phyloP scores from a whole-genome alignment of 2,329 filamentous ascomycete species.

The Aureobasidium vineae region DNA sequence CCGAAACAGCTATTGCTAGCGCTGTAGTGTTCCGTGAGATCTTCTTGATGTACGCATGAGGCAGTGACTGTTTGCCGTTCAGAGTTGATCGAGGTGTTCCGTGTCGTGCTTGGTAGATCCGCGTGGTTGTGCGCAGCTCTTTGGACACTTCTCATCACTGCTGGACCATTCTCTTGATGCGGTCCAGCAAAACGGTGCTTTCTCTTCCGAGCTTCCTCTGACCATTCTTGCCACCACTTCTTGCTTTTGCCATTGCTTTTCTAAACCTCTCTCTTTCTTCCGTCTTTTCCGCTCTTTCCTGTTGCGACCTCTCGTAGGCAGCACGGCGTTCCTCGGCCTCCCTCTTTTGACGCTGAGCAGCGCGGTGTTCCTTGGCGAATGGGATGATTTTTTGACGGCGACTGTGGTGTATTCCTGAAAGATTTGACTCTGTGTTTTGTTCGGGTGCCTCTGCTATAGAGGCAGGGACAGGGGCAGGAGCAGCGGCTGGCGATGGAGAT shows the following conservation, averaged over 20 bases:
- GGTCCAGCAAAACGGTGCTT: conserved; percentile 72
- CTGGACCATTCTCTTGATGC: conserved; percentile 68
- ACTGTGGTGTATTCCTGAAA: conserved; percentile 32
- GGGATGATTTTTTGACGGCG: conserved; percentile 46
- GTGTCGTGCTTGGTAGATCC: background rate
- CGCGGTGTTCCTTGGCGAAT: conserved; percentile 45
- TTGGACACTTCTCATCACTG: background rate
- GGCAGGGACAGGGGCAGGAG: no score
- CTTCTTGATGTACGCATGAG: no score
- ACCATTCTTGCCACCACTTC: conserved; percentile 62
- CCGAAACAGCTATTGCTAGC: no score
- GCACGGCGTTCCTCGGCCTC: conserved; percentile 61
- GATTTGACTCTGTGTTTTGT: conserved; percentile 8
- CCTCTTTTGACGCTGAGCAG: conserved; percentile 56
- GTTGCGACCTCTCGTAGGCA: conserved; percentile 62
- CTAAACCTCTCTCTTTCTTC: conserved; percentile 71
- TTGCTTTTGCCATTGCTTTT: conserved; percentile 61
- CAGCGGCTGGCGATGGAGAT: background rate
- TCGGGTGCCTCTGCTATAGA: background rate
- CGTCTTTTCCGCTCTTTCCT: conserved; percentile 52
- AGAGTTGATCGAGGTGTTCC: background rate
- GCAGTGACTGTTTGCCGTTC: no score
- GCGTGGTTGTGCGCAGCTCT: background rate
- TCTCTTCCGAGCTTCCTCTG: conserved; percentile 79
- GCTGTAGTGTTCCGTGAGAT: no score